Evolutionary conservation across 2,329 filamentous ascomycete species (phyloP), one percentile per base, ranked within the genome.

Genomic region (Xylaria multiplex): DNA sequence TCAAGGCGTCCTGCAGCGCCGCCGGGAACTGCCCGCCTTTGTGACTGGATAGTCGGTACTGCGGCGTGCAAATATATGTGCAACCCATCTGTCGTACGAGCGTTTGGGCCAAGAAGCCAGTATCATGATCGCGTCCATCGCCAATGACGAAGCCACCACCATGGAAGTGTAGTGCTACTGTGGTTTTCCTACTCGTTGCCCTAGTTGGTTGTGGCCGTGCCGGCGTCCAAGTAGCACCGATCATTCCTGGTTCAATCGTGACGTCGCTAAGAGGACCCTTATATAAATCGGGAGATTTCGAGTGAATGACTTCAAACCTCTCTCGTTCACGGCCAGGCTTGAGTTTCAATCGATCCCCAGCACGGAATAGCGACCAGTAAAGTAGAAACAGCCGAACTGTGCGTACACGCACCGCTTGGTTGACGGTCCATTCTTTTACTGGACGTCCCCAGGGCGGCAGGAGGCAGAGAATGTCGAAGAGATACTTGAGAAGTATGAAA

Each of bases 131-230:
- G 11, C 77, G 76, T 2, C 77, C 76, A 35, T 72, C 70, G 11
- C 76, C 75, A 14, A 79, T 66, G 14, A 76, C 74, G 64, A 71
- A 78, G 22, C 69, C 77, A 8, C 77, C 76, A 27, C 77, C 77
- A 60, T 79, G 77, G 48, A 79, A 70, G 46, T 79, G 77, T 35
- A 79, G 67, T 8, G 67, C 64, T 19, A 70, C 50, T 40, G 67
- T 59, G 9, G 16, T 52, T 32, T 62, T 67, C 52, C 40, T 32
- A 40, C 57, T 42, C 7, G 14, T 45, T 6, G 13, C 22, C 5
- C 24, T 35, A 13, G 58, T 50, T 9, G 42, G 24, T 5, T 50
- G 32, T 11, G 56, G 66, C n/a, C 32, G 62, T 30, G 59, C 43
- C 27, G 63, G 66, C 19, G 66, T 66, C 66, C 66, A 68, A 6